Conservation (phyloP, 2,329 filamentous ascomycete genomes). For the Aurifilum marmelostoma region DNA sequence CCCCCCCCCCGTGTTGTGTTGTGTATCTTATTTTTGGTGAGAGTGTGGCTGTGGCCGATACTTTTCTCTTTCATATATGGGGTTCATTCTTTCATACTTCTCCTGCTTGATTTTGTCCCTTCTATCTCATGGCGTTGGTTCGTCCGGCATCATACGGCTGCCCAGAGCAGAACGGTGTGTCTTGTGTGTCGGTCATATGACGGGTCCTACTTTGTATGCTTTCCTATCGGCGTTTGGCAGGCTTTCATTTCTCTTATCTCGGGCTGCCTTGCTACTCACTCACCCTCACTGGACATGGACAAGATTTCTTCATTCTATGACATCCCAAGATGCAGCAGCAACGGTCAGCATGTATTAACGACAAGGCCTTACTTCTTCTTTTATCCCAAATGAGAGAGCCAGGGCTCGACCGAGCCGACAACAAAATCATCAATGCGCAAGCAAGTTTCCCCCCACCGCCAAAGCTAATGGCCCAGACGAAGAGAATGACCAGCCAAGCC, state of each 20-base stretch:
- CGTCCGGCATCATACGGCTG: not conserved
- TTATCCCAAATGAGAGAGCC: not conserved
- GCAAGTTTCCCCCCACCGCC: not conserved
- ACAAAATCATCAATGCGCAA: not conserved
- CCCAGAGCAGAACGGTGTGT: not conserved
- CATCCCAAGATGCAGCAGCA: constrained; percentile 31
- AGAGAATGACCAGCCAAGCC: not conserved
- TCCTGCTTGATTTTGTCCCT: not conserved
- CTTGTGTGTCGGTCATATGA: not conserved
- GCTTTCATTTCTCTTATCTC: constrained; percentile 11
- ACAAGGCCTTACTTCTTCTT: constrained; percentile 18
- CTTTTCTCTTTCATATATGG: constrained; percentile 24
- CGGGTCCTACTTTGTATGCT: not conserved
- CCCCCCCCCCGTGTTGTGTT: not conserved
- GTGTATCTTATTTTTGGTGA: constrained; percentile 16
- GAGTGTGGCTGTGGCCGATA: constrained; percentile 8
- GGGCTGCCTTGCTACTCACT: constrained; percentile 12
- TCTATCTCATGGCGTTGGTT: not conserved
- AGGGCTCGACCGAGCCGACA: constrained; percentile 15
- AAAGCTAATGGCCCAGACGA: not conserved
- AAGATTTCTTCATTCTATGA: constrained; percentile 31
- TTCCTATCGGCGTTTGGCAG: constrained; percentile 20
- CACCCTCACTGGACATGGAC: constrained; percentile 29
- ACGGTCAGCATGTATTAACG: constrained; percentile 34
- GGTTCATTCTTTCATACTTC: not conserved